Percentiles rank a stretch among this genome's conserved stretches.
Conservation (phyloP, 2,329 filamentous ascomycete species). For the Cladophialophora immunda region DNA sequence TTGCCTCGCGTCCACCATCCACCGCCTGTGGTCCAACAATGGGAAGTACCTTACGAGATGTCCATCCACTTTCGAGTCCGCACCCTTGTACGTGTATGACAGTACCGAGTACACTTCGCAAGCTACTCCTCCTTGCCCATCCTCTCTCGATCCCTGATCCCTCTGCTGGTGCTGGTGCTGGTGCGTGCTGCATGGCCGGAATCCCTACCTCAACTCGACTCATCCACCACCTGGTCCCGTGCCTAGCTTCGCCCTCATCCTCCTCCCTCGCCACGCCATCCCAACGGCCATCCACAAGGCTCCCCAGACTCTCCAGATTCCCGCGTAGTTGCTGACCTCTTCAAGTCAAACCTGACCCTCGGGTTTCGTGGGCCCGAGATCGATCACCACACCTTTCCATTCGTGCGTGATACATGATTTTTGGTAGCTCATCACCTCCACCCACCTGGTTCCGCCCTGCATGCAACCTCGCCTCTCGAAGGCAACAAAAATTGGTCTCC, state of each 20-base stretch:
- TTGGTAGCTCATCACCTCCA: slow-evolving; percentile 18
- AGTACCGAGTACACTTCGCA: not conserved
- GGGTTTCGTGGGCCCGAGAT: slow-evolving; percentile 27
- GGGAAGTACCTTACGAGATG: no score
- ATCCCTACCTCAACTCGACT: no score
- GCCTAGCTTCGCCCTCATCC: not conserved
- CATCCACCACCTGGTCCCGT: not conserved
- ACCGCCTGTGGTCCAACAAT: no score
- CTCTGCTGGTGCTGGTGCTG: no score
- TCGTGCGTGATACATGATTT: slow-evolving; percentile 25
- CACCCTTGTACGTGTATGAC: no score
- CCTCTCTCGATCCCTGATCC: not conserved
- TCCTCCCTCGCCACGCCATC: slow-evolving; percentile 14
- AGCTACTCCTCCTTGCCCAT: not conserved
- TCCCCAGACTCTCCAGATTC: slow-evolving; percentile 19
- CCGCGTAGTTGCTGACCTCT: slow-evolving; percentile 9
- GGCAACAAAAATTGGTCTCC: slow-evolving; percentile 4
- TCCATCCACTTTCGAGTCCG: no score
- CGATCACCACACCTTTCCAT: slow-evolving; percentile 19
- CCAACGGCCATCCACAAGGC: slow-evolving; percentile 15
- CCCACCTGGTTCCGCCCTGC: slow-evolving; percentile 23
- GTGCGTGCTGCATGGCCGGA: no score
- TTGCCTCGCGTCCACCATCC: slow-evolving; percentile 7
- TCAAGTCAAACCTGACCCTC: slow-evolving; percentile 8
- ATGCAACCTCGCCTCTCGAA: slow-evolving; percentile 24